phyloP scores from a whole-genome alignment of 768 basidiomycete genomes.

The Asterophora parasitica region DNA sequence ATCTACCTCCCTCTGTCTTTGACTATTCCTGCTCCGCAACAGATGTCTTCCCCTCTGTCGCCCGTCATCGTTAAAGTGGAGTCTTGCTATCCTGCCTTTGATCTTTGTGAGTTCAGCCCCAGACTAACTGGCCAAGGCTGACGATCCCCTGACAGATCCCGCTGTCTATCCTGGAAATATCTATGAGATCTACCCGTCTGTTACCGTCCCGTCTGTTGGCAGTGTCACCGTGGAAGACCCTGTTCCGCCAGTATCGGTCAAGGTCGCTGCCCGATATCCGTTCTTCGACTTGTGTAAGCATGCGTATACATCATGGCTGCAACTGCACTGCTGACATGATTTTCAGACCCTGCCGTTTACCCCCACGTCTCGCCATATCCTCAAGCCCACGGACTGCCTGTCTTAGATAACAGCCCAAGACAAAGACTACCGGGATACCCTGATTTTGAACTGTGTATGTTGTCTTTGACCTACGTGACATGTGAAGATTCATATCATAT shows the following conservation, averaged over 20 bases:
- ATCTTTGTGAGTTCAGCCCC: conserved; percentile 24
- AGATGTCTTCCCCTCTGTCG: neutral
- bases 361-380: conserved; percentile 5
- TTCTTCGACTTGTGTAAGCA: conserved; percentile 17
- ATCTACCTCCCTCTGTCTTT: neutral
- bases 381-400: neutral
- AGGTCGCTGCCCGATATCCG: conserved; percentile 9
- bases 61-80: conserved; percentile 4
- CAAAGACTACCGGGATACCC: conserved; percentile 12
- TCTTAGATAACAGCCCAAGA: neutral
- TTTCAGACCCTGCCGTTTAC: conserved; percentile 16
- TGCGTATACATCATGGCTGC: neutral
- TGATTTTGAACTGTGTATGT: conserved; percentile 29
- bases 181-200: conserved; percentile 29
- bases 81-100: conserved; percentile 26
- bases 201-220: no score
- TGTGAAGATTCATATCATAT: neutral
- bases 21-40: neutral
- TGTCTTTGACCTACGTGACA: neutral
- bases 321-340: neutral
- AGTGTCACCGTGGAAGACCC: no score
- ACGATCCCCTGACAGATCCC: conserved; percentile 9
- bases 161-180: conserved; percentile 35
- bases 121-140: neutral
- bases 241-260: no score